Base-by-base conservation (phyloP, 352 stramenopile species). In the Pythium grandisporangium region DNA sequence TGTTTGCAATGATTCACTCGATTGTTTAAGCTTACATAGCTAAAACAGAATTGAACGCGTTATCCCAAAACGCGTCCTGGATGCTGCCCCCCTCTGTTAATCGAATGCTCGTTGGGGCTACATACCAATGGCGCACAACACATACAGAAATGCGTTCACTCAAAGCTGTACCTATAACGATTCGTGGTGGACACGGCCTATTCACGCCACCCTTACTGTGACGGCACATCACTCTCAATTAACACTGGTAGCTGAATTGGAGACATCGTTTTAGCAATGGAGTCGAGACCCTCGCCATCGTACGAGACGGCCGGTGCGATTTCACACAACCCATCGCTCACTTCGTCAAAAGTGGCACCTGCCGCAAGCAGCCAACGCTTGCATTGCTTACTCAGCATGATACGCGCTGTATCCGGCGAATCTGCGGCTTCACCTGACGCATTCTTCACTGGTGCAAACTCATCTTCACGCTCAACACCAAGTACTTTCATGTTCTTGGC, bases 391-490 rank as follows among this genome's bases (percentile, higher is more conserved):
- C 55, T 76, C 13, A 93, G 44, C 45, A 92, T 55, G 38, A 66
- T 52, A 13, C 82, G 56, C 6, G 82, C 84, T 19, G 73, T 87
- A 30, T 93, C 69, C 5, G 83, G 79, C 0, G 83, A 95, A 60
- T 96, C 83, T 0, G 51, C 74, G 5, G 56, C 45, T 13, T 45
- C 51, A 7, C 77, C 84, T 30, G 80, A 70, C 2, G 79, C 75
- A 60, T 96, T 96, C 58, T 96, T 96, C 0, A 96, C 82, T 14
- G 84, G 76, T 32, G 76, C 63, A 55, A 96, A 96, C 51, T 98
- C 92, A 24, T 96, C 75, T 27, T 84, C 68, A 25, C 95, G 77
- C 16, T 62, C 30, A 3, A 96, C 87, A 55, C 96, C 88, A 16
- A 96, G 67, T 8, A 97, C 65, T 10, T 74, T 83, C 76, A 97